Conservation (phyloP, 805 yeast genomes). For the Candida succiphila region DNA sequence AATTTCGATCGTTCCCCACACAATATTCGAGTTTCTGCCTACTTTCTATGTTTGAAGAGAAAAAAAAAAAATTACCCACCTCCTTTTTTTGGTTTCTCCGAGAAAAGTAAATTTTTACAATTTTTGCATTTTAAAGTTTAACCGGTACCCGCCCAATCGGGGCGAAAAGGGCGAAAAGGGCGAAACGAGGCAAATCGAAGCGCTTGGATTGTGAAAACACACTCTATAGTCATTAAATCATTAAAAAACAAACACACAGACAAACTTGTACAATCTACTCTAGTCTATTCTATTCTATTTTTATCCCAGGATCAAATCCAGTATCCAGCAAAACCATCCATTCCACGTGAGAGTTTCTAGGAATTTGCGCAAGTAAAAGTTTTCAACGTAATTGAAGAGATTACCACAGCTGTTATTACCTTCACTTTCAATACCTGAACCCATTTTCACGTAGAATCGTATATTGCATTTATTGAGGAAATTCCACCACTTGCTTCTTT, state of each 20-base stretch:
- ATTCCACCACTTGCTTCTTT: slow-evolving; percentile 89
- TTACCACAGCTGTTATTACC: slow-evolving; percentile 70
- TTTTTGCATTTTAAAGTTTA: too few species aligned
- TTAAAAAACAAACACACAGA: not conserved
- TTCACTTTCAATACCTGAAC: slow-evolving; percentile 83
- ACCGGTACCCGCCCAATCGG: too few species aligned
- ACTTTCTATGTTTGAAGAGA: too few species aligned
- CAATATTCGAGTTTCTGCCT: too few species aligned
- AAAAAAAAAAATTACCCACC: too few species aligned
- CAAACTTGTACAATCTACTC: not conserved
- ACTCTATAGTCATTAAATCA: not conserved
- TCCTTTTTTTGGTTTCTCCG: too few species aligned
- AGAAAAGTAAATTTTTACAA: too few species aligned
- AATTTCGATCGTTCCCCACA: too few species aligned
- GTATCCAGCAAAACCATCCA: slow-evolving; percentile 33
- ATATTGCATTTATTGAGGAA: slow-evolving; percentile 76
- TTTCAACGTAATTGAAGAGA: slow-evolving; percentile 3
- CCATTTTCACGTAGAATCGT: slow-evolving; percentile 63
- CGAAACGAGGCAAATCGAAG: too few species aligned
- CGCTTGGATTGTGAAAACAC: too few species aligned
- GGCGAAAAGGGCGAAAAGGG: too few species aligned
- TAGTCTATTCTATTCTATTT: too few species aligned
- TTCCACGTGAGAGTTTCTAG: slow-evolving; percentile 31
- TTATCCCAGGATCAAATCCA: slow-evolving; percentile 30
- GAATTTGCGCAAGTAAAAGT: slow-evolving; percentile 26